Percentiles rank a stretch among this genome's conserved stretches.
phyloP scores from a whole-genome alignment of 78 protist genomes.

The Protostelium mycophagum region DNA sequence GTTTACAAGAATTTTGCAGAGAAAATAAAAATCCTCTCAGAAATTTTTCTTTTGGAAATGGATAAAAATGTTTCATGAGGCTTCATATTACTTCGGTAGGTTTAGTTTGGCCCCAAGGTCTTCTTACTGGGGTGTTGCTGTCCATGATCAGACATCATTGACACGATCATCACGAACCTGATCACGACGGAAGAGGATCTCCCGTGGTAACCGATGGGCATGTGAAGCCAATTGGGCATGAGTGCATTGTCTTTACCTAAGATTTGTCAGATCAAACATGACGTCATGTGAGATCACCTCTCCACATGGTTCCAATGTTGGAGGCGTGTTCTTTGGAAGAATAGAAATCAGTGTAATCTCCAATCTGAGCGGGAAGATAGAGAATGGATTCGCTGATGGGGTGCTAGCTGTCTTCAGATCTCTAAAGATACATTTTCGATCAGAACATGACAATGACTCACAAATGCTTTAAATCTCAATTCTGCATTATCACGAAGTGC shows the following conservation, averaged over 20 bases:
- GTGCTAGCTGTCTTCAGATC: neutral
- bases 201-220: conserved; percentile 96
- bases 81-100: conserved; percentile 15
- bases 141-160: conserved; percentile 81
- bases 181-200: conserved; percentile 85
- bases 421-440: too few species aligned
- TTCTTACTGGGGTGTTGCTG: conserved; percentile 64
- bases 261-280: neutral
- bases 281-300: neutral
- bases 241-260: conserved; percentile 68
- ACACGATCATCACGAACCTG: conserved; percentile 81
- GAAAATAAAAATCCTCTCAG: too few species aligned
- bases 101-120: conserved; percentile 89
- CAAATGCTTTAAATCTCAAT: conserved; percentile 32
- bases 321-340: conserved; percentile 88
- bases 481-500: conserved; percentile 36
- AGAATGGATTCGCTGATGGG: conserved; percentile 9
- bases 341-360: conserved; percentile 97
- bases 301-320: conserved; percentile 86
- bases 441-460: neutral
- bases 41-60: too few species aligned
- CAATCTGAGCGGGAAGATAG: conserved; percentile 48
- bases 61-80: neutral
- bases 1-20: too few species aligned
- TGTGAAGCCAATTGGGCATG: conserved; percentile 80